Evolutionary conservation across 306 rosid genomes (phyloP).

Genomic region (Cyamopsis tetragonoloba): DNA sequence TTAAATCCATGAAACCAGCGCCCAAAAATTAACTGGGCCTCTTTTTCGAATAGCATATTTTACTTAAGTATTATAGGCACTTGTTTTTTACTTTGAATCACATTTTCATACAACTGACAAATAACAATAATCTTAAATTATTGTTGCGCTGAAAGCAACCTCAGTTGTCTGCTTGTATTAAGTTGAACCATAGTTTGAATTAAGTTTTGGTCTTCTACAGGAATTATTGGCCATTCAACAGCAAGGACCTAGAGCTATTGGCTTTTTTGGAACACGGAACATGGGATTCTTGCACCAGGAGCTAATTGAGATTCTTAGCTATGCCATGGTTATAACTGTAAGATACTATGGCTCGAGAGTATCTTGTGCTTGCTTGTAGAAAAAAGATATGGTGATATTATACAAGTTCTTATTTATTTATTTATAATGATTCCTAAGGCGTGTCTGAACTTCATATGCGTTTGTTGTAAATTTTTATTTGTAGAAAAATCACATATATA

Average conservation of each 20-base stretch:
- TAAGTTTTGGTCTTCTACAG: constrained; percentile 37
- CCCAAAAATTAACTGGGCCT: neutral
- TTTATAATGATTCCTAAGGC: neutral
- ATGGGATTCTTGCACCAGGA: constrained; percentile 99
- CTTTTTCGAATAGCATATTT: neutral
- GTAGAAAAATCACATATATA: constrained; percentile 94
- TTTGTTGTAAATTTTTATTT: constrained; percentile 27
- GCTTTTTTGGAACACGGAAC: constrained; percentile 96
- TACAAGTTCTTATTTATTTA: constrained; percentile 18
- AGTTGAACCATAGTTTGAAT: neutral
- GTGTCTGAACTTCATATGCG: constrained; percentile 17
- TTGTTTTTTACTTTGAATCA: neutral
- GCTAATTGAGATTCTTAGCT: constrained; percentile 97
- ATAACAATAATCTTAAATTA: neutral
- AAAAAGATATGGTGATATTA: constrained; percentile 5
- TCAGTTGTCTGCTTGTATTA: neutral
- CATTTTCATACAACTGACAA: neutral
- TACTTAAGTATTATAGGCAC: neutral
- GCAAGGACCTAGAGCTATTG: constrained; percentile 98
- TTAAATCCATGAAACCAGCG: neutral
- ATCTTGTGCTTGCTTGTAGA: constrained; percentile 26
- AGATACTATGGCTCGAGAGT: constrained; percentile 28
- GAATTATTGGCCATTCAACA: constrained; percentile 98
- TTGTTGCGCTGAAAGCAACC: neutral
- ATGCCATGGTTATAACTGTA: constrained; percentile 99